A percentile compares a stretch with the other conserved stretches of the same genome.
Evolutionary conservation across 495 filamentous ascomycete species (phyloP).

Genomic region (Aspergillus conjunctus): DNA sequence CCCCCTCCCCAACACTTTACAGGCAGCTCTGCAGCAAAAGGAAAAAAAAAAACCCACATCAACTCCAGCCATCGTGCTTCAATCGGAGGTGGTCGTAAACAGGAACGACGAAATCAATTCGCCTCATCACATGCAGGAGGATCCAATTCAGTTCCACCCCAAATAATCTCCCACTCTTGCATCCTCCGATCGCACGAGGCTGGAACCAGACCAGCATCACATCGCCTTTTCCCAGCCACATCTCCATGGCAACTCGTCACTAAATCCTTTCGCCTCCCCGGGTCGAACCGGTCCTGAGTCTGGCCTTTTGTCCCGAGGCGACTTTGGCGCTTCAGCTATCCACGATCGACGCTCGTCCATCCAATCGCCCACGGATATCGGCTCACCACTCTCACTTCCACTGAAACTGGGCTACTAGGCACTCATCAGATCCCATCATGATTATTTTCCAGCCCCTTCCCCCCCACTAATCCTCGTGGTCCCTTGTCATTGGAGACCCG

Average conservation of each 20-base stretch:
- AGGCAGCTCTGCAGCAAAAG: conserved; percentile 13
- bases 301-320: neutral
- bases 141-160: conserved; percentile 1
- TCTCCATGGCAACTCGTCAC: conserved; percentile 33
- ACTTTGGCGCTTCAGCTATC: conserved; percentile 25
- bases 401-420: too few species aligned
- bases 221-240: conserved; percentile 9
- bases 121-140: conserved; percentile 18
- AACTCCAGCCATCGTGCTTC: neutral
- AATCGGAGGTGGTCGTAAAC: neutral
- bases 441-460: neutral
- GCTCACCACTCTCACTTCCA: conserved; percentile 7
- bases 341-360: conserved; percentile 18
- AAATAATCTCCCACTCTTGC: conserved; percentile 1
- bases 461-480: conserved; percentile 10
- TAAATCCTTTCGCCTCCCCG: conserved; percentile 19
- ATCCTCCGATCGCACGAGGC: conserved; percentile 16
- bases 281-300: conserved; percentile 31
- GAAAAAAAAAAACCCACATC: neutral
- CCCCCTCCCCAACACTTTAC: neutral
- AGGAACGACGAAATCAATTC: neutral
- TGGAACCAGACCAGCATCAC: conserved; percentile 6
- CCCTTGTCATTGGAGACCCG: conserved; percentile 11
- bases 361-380: conserved; percentile 13
- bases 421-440: conserved; percentile 7